Conservation (phyloP, 1,139 yeast genomes). For the Hansenula lynferdii region DNA sequence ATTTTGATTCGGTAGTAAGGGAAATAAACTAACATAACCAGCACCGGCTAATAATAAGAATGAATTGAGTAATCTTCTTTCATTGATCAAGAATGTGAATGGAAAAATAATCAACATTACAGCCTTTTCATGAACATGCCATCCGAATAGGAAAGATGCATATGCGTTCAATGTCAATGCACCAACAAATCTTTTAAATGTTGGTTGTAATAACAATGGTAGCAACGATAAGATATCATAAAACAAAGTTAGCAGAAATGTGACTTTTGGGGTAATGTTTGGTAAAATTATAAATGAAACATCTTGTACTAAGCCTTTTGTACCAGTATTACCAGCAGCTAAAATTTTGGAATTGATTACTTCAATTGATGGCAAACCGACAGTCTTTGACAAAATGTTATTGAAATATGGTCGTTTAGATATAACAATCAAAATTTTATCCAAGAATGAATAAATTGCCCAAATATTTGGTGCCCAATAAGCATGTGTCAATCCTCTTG, state of each 20-base stretch:
- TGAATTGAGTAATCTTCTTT: conserved; percentile 65
- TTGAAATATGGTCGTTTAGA: conserved; percentile 42
- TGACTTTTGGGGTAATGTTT: conserved; percentile 67
- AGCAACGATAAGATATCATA: conserved; percentile 72
- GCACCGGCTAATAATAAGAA: conserved; percentile 66
- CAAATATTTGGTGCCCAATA: conserved; percentile 99
- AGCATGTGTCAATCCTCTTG: conserved; percentile 94
- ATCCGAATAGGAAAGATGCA: conserved; percentile 89
- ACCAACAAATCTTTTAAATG: conserved; percentile 74
- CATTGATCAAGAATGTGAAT: conserved; percentile 71
- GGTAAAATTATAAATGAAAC: conserved; percentile 79
- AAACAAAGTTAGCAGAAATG: conserved; percentile 74
- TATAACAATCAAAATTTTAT: conserved; percentile 59
- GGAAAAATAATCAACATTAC: conserved; percentile 87
- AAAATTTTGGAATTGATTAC: conserved; percentile 25
- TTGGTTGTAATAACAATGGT: conserved; percentile 74
- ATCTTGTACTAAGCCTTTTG: conserved; percentile 91
- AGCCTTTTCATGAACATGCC: conserved; percentile 99
- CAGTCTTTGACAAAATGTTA: conserved; percentile 23
- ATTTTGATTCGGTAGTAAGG: conserved; percentile 75
- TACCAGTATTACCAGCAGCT: conserved; percentile 40
- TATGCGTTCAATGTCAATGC: conserved; percentile 85
- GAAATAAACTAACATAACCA: conserved; percentile 86
- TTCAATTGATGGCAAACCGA: conserved; percentile 26
- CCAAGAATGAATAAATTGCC: conserved; percentile 90